These are phyloP conservation scores for Blastomyces emzantsi DNA, from an alignment of 2,329 filamentous ascomycete species.

Conservation along the genomic window DNA sequence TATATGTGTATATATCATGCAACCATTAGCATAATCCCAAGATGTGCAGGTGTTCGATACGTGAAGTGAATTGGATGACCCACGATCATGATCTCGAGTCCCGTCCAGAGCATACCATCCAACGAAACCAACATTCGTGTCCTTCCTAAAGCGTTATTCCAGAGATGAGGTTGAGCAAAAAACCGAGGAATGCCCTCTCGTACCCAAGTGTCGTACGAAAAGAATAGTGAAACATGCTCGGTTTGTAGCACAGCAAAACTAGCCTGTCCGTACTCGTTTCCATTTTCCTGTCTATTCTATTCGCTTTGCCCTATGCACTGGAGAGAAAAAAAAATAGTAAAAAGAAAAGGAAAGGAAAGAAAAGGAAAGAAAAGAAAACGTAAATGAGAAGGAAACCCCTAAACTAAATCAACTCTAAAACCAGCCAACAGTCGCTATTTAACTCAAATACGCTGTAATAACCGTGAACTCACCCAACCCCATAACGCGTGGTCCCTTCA, in stretches of 20 bases:
- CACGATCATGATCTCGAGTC: background rate
- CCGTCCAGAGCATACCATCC: background rate
- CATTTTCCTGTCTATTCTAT: background rate
- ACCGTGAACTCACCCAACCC: no score
- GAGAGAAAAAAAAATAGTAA: background rate
- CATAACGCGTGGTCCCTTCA: no score
- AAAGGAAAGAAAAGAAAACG: no score
- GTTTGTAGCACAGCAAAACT: background rate
- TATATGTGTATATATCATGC: conserved; percentile 8
- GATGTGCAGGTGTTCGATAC: background rate
- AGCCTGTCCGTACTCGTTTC: background rate
- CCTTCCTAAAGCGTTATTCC: background rate
- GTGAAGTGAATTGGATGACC: no score
- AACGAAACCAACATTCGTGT: background rate
- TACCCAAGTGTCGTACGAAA: background rate
- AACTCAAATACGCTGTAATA: no score
- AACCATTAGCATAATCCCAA: background rate
- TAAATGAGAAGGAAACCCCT: no score
- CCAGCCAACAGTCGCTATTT: no score
- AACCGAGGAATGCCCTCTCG: background rate
- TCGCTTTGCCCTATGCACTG: background rate
- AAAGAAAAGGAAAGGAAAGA: no score
- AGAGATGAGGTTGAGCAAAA: background rate
- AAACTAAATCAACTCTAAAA: no score
- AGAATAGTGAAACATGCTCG: background rate